Percentiles rank a stretch among this genome's conserved stretches.
Conservation (phyloP, 768 basidiomycete genomes). For the Suillus discolor region DNA sequence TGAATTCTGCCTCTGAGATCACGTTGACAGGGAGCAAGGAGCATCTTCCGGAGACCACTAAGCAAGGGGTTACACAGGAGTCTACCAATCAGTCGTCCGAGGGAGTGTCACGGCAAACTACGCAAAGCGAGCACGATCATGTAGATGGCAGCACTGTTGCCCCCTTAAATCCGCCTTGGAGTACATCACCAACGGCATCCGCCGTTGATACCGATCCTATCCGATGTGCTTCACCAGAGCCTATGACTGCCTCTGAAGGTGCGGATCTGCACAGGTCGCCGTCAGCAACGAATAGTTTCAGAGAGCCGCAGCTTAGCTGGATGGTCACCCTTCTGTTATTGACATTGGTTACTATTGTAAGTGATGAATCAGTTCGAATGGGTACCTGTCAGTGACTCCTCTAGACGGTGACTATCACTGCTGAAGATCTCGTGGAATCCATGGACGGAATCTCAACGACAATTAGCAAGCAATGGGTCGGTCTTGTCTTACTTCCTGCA, state of each 20-base stretch:
- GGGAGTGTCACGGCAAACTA: constrained; percentile 1
- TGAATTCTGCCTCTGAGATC: constrained; percentile 29
- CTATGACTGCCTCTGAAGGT: constrained; percentile 15
- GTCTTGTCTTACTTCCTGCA: constrained; percentile 83
- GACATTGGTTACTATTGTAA: constrained; percentile 61
- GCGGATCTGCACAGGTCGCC: constrained; percentile 14
- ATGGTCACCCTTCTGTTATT: constrained; percentile 58
- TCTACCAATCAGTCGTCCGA: constrained; percentile 30
- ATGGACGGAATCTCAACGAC: constrained; percentile 75
- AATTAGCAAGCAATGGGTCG: constrained; percentile 88
- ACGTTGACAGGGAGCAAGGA: constrained; percentile 22
- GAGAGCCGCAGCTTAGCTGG: constrained; percentile 62
- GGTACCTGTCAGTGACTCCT: background rate
- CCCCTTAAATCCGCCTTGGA: constrained; percentile 12
- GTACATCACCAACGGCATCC: constrained; percentile 18
- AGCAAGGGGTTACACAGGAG: constrained; percentile 15
- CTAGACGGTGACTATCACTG: constrained; percentile 59
- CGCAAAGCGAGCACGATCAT: background rate
- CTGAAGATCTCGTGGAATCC: constrained; percentile 78
- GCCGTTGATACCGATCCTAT: constrained; percentile 7
- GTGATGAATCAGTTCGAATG: constrained; percentile 23
- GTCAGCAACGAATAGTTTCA: constrained; percentile 29
- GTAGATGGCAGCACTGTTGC: constrained; percentile 8
- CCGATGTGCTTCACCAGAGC: constrained; percentile 14
- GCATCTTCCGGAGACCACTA: background rate